Conservation (phyloP, 306 rosid genomes). For the Arachis hypogaea region DNA sequence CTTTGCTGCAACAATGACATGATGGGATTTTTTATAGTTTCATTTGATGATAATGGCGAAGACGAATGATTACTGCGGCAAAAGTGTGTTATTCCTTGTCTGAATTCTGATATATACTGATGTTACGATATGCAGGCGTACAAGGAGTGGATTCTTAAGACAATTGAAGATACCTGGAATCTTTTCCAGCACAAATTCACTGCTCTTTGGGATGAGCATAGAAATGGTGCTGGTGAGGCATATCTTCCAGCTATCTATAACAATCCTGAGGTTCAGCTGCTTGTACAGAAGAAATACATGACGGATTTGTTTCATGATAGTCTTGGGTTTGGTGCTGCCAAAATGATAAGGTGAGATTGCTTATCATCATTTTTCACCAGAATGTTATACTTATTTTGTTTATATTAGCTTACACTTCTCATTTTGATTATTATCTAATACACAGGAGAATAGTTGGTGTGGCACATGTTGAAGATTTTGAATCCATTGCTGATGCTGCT, state of each 20-base stretch:
- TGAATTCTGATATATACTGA: not conserved
- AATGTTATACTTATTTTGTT: too few species aligned
- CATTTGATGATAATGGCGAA: not conserved
- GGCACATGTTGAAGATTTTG: slow-evolving; percentile 78
- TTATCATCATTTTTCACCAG: too few species aligned
- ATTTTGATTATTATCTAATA: not conserved
- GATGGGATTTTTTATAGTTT: not conserved
- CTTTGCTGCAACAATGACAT: not conserved
- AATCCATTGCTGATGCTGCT: slow-evolving; percentile 56
- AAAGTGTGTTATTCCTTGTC: not conserved
- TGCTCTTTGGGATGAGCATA: slow-evolving; percentile 69
- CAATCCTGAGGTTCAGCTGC: slow-evolving; percentile 54
- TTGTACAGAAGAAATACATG: slow-evolving; percentile 57
- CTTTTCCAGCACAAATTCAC: slow-evolving; percentile 53
- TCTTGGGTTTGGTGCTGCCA: slow-evolving; percentile 78
- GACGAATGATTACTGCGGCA: not conserved
- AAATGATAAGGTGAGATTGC: slow-evolving; percentile 69
- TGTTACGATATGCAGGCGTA: slow-evolving; percentile 48
- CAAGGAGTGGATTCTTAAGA: slow-evolving; percentile 75
- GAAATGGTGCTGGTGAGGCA: slow-evolving; percentile 69
- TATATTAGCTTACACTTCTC: not conserved
- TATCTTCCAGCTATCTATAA: slow-evolving; percentile 71
- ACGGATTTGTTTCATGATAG: slow-evolving; percentile 63
- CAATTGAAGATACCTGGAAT: slow-evolving; percentile 72
- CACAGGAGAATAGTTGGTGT: slow-evolving; percentile 82